Conservation (phyloP, 2,329 filamentous ascomycete genomes). For the Beauveria bassiana region DNA sequence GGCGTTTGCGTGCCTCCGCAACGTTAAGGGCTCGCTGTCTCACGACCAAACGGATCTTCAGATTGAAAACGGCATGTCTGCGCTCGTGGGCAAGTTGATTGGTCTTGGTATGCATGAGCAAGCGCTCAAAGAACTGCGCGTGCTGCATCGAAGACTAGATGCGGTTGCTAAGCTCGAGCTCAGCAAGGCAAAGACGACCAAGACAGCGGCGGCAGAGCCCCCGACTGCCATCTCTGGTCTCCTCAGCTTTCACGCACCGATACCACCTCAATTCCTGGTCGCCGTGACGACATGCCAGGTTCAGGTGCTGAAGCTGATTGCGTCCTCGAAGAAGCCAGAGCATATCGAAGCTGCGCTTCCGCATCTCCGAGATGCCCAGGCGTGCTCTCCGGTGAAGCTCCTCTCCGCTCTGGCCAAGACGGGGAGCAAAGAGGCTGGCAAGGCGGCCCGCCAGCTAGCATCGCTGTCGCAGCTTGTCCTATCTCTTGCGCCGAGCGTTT, state of each 20-base stretch:
- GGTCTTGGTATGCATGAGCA: constrained; percentile 57
- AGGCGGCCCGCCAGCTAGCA: constrained; percentile 59
- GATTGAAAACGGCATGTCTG: constrained; percentile 65
- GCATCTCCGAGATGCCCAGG: constrained; percentile 43
- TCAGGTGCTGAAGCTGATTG: constrained; percentile 56
- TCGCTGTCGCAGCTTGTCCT: constrained; percentile 57
- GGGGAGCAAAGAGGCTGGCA: constrained; percentile 40
- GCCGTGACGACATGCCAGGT: constrained; percentile 58
- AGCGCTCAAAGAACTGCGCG: constrained; percentile 59
- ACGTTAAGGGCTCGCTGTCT: constrained; percentile 45
- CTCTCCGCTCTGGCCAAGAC: constrained; percentile 40
- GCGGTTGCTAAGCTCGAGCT: constrained; percentile 11
- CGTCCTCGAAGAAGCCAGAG: constrained; percentile 49
- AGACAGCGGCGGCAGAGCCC: constrained; percentile 22
- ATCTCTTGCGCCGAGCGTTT: constrained; percentile 59
- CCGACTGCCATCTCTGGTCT: constrained; percentile 44
- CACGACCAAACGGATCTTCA: constrained; percentile 55
- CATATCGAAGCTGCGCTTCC: constrained; percentile 51
- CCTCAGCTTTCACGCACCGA: constrained; percentile 49
- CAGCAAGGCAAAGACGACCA: constrained; percentile 22
- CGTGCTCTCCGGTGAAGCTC: constrained; percentile 51
- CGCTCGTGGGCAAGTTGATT: constrained; percentile 59
- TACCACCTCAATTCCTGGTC: constrained; percentile 36
- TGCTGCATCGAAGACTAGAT: constrained; percentile 58
- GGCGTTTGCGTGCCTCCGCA: constrained; percentile 58